Conservation (phyloP, 768 basidiomycete genomes). For the Russula earlei region DNA sequence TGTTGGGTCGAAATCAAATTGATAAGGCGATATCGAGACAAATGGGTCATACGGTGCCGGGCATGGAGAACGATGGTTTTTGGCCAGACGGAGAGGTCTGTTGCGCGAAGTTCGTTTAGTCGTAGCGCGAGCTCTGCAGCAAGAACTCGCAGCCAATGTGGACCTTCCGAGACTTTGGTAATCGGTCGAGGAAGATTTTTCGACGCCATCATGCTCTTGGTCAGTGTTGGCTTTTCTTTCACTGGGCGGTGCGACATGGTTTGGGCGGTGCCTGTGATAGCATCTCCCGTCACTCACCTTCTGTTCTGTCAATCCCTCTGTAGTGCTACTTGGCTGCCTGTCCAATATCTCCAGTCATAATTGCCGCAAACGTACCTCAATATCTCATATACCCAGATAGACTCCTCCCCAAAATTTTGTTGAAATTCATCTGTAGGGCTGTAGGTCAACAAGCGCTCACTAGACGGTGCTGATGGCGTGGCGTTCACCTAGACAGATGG, state of each 20-base stretch:
- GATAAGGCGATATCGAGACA: background rate
- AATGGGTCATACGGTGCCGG: slow-evolving; percentile 48
- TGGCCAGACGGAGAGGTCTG: slow-evolving; percentile 76
- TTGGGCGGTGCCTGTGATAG: background rate
- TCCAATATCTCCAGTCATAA: background rate
- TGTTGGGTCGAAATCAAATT: background rate
- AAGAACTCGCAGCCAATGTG: slow-evolving; percentile 86
- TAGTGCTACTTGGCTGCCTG: background rate
- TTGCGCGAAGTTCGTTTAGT: slow-evolving; percentile 70
- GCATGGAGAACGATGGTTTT: slow-evolving; percentile 79
- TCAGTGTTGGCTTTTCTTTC: slow-evolving; percentile 68
- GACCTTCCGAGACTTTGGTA: slow-evolving; percentile 61
- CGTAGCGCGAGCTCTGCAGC: slow-evolving; percentile 84
- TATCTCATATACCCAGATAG: slow-evolving; percentile 89
- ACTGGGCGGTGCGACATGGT: slow-evolving; percentile 38
- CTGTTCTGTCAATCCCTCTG: slow-evolving; percentile 79
- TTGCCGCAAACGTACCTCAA: slow-evolving; percentile 48
- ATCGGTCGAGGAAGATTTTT: slow-evolving; percentile 85
- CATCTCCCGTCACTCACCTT: slow-evolving; percentile 43
- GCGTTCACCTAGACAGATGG: slow-evolving; percentile 44
- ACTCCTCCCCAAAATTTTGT: slow-evolving; percentile 67
- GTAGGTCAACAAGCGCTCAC: background rate
- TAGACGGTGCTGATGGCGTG: slow-evolving; percentile 2
- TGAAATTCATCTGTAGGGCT: slow-evolving; percentile 30
- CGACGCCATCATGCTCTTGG: slow-evolving; percentile 93